Base-by-base conservation (phyloP, 176 grass and related monocot genomes). In the Thalia dealbata region DNA sequence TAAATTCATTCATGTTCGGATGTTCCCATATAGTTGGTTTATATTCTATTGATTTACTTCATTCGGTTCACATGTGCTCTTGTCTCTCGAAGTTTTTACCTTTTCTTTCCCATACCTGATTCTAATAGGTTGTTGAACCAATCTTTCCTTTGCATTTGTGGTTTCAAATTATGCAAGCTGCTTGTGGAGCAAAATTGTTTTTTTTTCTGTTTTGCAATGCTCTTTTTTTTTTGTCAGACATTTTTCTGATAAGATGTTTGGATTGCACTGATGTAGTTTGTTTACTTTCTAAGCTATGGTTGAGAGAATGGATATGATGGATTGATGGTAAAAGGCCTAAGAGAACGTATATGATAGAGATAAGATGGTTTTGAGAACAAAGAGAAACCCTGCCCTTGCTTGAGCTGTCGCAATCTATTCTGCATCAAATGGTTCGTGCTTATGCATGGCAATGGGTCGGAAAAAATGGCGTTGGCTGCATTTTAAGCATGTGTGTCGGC, bases 241-340 rank as follows among this genome's bases (percentile, higher is more conserved):
- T 29, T 63, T 63, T 28, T 11, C 2, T 63, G 23, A 14, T 15
- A 63, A 3, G 22, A 28, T 14, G 25, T 28, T 11, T 62, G 2
- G n/a, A 29, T 24, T 29, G 23, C 60, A 25, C 28, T 27, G 25
- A 27, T 28, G n/a, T 61, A 23, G 8, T 38, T 38, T 56, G 27
- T 62, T n/a, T 58, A n/a, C 8, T 58, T 19, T n/a, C n/a, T n/a
- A 3, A n/a, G n/a, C 54, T n/a, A 3, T 58, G 21, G 14, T 64
- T 32, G 30, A 30, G 41, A 44, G 26, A 71, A 71, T 61, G 66
- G 77, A 71, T 30, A 61, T 71, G 52, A 79, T 79, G 52, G 52
- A 30, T 30, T 65, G 30, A 77, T 41, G 38, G 77, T 71, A 71
- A 79, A 79, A 71, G 77, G 50, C 71, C 50, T 79, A 79, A 61